phyloP scores from a whole-genome alignment of 2,329 filamentous ascomycete species.

The Ambrosiella beaveri region DNA sequence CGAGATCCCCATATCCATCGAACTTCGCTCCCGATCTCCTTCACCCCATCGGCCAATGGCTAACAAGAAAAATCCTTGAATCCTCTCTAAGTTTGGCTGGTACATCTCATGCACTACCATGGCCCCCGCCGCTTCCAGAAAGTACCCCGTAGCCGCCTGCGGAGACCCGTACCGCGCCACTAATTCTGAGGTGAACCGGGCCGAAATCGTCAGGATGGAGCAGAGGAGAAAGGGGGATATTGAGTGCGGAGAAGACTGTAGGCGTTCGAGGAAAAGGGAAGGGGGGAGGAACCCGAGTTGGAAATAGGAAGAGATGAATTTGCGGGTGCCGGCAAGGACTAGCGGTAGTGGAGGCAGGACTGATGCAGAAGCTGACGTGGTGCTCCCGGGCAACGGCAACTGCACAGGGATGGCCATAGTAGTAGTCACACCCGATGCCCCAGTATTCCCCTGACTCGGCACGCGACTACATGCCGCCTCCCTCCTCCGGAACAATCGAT shows the following conservation, averaged over 20 bases:
- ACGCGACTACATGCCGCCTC: background rate
- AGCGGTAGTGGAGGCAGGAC: constrained; percentile 17
- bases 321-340: constrained; percentile 18
- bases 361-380: background rate
- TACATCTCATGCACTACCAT: constrained; percentile 19
- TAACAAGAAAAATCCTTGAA: constrained; percentile 20
- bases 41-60: constrained; percentile 21
- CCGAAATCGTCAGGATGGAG: constrained; percentile 19
- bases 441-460: background rate
- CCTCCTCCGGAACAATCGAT: constrained; percentile 15
- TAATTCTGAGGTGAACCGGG: constrained; percentile 19
- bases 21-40: constrained; percentile 19
- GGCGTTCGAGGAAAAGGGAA: constrained; percentile 18
- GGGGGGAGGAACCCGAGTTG: constrained; percentile 21
- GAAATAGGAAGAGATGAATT: constrained; percentile 19
- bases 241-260: constrained; percentile 14
- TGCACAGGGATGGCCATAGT: background rate
- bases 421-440: background rate
- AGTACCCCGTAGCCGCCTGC: constrained; percentile 17
- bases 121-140: constrained; percentile 16
- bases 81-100: constrained; percentile 17
- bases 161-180: constrained; percentile 16
- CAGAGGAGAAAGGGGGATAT: constrained; percentile 19
- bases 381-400: background rate
- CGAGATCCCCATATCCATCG: constrained; percentile 23